phyloP scores from a whole-genome alignment of 768 basidiomycete genomes.

The Pulveroboletus sp. region DNA sequence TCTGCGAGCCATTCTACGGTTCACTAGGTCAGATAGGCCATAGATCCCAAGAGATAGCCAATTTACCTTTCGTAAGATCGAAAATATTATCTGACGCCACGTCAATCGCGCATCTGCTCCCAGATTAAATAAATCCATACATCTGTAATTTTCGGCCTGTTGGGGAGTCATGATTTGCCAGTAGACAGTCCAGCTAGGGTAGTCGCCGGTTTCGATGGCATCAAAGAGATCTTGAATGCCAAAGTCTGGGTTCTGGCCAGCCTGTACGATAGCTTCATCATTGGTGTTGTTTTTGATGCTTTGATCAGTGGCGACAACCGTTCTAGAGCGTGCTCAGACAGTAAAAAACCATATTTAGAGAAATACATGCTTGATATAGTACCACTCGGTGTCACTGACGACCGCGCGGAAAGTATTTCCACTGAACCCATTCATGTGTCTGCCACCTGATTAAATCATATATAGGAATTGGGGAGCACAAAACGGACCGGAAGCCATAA shows the following conservation, averaged over 20 bases:
- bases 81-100: slow-evolving; percentile 42
- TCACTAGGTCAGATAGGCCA: too few species aligned
- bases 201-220: slow-evolving; percentile 50
- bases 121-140: slow-evolving; percentile 14
- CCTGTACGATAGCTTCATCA: slow-evolving; percentile 34
- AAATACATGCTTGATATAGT: slow-evolving; percentile 49
- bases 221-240: slow-evolving; percentile 54
- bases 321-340: slow-evolving; percentile 17
- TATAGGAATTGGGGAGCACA: too few species aligned
- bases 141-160: slow-evolving; percentile 48
- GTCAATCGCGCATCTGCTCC: not conserved
- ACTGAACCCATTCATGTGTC: slow-evolving; percentile 49
- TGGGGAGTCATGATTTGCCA: slow-evolving; percentile 52
- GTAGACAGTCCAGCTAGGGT: slow-evolving; percentile 57
- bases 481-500: slow-evolving; percentile 39
- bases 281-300: slow-evolving; percentile 40
- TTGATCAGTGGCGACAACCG: slow-evolving; percentile 26
- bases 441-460: too few species aligned
- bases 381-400: slow-evolving; percentile 46
- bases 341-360: not conserved
- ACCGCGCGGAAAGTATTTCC: slow-evolving; percentile 48
- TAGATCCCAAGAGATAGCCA: not conserved
- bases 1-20: slow-evolving; percentile 38
- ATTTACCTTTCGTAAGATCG: slow-evolving; percentile 45
- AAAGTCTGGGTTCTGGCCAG: slow-evolving; percentile 48